A percentile compares a stretch with the other conserved stretches of the same genome.
These are phyloP conservation scores for Macrophomina phaseolina DNA, from an alignment of 2,329 filamentous ascomycete species.

Conservation along the genomic window DNA sequence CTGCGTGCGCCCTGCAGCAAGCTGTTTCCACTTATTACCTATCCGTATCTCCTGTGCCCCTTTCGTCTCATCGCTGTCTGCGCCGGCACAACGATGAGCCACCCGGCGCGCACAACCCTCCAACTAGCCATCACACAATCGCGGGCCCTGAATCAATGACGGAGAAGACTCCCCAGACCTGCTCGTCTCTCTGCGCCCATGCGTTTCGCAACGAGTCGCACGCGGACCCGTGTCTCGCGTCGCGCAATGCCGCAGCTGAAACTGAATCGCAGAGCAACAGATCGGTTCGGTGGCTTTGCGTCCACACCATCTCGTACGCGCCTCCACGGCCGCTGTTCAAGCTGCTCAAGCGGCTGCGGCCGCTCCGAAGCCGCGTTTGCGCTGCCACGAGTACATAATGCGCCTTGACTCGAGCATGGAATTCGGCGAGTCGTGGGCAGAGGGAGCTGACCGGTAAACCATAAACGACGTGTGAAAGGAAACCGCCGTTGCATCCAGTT, in stretches of 20 bases:
- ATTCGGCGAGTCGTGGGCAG: slow-evolving; percentile 10
- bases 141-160: slow-evolving; percentile 15
- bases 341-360: slow-evolving; percentile 2
- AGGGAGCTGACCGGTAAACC: slow-evolving; percentile 14
- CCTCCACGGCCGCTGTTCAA: not conserved
- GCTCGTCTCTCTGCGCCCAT: not conserved
- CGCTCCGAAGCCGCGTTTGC: slow-evolving; percentile 5
- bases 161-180: not conserved
- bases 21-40: slow-evolving; percentile 16
- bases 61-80: slow-evolving; percentile 6
- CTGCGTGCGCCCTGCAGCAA: slow-evolving; percentile 20
- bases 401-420: not conserved
- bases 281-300: slow-evolving; percentile 2
- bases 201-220: slow-evolving; percentile 23
- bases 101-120: slow-evolving; percentile 2
- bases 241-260: slow-evolving; percentile 19
- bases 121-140: not conserved
- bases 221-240: slow-evolving; percentile 10
- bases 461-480: slow-evolving; percentile 11
- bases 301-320: not conserved
- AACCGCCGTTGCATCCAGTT: slow-evolving; percentile 8
- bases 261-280: slow-evolving; percentile 13
- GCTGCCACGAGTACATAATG: not conserved
- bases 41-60: slow-evolving; percentile 4
- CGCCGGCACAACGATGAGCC: slow-evolving; percentile 1